Conservation (phyloP, 345 rosid species). For the Salix purpurea region DNA sequence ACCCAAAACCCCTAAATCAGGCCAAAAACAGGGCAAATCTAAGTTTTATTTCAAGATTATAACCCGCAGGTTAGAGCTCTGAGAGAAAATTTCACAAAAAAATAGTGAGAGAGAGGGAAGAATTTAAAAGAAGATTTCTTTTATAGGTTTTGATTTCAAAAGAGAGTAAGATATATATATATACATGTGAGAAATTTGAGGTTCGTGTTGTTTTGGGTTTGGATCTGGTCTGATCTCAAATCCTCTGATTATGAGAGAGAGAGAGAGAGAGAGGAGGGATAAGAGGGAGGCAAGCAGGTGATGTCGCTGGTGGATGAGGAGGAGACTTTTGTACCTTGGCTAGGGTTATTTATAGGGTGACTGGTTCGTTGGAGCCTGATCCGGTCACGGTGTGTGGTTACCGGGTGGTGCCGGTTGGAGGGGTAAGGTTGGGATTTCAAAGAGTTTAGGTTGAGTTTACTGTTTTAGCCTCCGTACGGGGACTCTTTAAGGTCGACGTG, state of each 20-base stretch:
- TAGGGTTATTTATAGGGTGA: background rate
- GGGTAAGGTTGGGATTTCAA: background rate
- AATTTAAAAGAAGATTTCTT: conserved; percentile 22
- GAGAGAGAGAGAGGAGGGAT: background rate
- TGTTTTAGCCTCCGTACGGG: background rate
- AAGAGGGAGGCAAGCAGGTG: background rate
- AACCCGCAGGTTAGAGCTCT: background rate
- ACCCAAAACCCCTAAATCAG: background rate
- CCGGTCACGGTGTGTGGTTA: background rate
- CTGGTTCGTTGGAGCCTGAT: background rate
- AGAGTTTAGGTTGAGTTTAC: background rate
- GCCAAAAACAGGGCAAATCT: background rate
- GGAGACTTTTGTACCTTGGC: background rate
- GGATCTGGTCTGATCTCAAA: background rate
- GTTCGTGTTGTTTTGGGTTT: background rate
- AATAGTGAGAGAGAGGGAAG: conserved; percentile 15
- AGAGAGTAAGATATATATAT: background rate
- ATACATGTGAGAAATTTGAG: conserved; percentile 1
- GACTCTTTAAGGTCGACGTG: background rate
- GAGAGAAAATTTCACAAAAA: background rate
- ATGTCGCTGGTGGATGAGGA: background rate
- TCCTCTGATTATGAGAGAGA: conserved; percentile 2
- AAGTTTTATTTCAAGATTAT: background rate
- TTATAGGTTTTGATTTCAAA: conserved; percentile 25
- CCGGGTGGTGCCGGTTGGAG: conserved; percentile 12